Evolutionary conservation across 768 basidiomycete genomes (phyloP).

Genomic region (Mycena rosella): DNA sequence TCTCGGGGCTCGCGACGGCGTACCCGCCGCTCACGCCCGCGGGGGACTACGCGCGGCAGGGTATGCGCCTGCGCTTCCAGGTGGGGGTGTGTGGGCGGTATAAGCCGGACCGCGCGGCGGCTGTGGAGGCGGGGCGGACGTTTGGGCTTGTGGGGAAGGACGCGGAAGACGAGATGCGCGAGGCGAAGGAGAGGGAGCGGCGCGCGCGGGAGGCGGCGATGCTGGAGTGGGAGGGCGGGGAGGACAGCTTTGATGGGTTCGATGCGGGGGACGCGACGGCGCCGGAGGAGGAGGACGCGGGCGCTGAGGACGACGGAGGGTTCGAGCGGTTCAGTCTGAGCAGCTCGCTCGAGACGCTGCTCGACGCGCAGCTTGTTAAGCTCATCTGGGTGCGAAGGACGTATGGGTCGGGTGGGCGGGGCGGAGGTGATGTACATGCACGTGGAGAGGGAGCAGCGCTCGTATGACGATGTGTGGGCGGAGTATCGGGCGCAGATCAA

Average conservation of each 20-base stretch:
- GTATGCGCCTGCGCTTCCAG: constrained; percentile 64
- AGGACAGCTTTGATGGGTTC: constrained; percentile 13
- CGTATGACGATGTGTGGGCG: constrained; percentile 54
- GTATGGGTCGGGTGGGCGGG: constrained; percentile 76
- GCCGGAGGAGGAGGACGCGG: constrained; percentile 35
- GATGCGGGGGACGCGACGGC: not conserved
- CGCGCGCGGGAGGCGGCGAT: constrained; percentile 47
- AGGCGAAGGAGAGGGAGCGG: constrained; percentile 44
- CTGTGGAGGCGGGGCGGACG: constrained; percentile 60
- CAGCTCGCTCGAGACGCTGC: constrained; percentile 69
- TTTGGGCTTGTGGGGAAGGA: constrained; percentile 62
- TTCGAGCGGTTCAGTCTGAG: constrained; percentile 77
- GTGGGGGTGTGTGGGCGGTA: constrained; percentile 72
- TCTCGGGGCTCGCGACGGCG: constrained; percentile 63
- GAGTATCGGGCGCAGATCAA: constrained; percentile 48
- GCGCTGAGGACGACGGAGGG: constrained; percentile 51
- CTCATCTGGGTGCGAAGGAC: constrained; percentile 64
- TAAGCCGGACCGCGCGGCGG: constrained; percentile 67
- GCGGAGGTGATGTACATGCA: constrained; percentile 67
- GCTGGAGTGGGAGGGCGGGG: constrained; percentile 43
- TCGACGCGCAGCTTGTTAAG: constrained; percentile 68
- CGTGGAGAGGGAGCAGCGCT: constrained; percentile 59
- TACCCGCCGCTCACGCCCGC: constrained; percentile 66
- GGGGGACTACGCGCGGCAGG: constrained; percentile 51
- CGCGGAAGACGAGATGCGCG: constrained; percentile 54